Conservation (phyloP, 495 filamentous ascomycete species). For the Friedmanniomyces endolithicus region DNA sequence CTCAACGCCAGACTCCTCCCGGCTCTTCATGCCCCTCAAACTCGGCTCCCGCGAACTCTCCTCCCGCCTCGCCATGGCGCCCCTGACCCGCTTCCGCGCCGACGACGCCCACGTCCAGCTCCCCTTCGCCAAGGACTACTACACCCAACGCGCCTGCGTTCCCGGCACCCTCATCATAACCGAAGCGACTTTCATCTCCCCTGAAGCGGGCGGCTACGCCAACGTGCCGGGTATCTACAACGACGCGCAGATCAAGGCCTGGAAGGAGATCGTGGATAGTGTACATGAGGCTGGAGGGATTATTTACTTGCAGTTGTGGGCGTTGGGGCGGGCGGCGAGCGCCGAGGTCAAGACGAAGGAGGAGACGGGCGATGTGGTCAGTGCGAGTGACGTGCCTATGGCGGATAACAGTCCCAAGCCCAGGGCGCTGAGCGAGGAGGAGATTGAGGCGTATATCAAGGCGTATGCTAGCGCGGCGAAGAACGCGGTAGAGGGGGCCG, state of each 20-base stretch:
- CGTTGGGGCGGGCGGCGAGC: constrained; percentile 46
- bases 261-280: constrained; percentile 50
- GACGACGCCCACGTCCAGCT: constrained; percentile 33
- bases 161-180: constrained; percentile 52
- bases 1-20: constrained; percentile 6
- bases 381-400: constrained; percentile 30
- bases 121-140: constrained; percentile 43
- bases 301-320: constrained; percentile 60
- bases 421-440: constrained; percentile 39
- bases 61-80: constrained; percentile 19
- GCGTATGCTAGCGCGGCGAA: constrained; percentile 50
- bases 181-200: constrained; percentile 54
- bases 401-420: constrained; percentile 33
- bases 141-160: constrained; percentile 45
- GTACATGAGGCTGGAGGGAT: constrained; percentile 53
- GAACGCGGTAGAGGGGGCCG: constrained; percentile 50
- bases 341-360: constrained; percentile 31
- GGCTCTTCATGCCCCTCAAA: constrained; percentile 21
- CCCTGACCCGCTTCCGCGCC: constrained; percentile 21
- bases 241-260: constrained; percentile 46
- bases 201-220: constrained; percentile 37
- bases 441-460: constrained; percentile 44
- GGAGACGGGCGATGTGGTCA: constrained; percentile 20
- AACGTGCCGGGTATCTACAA: constrained; percentile 55
- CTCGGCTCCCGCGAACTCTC: constrained; percentile 13